Evolutionary conservation across 2,329 filamentous ascomycete genomes (phyloP), one percentile per base, ranked within the genome.

Genomic region (Fusarium palustre): DNA sequence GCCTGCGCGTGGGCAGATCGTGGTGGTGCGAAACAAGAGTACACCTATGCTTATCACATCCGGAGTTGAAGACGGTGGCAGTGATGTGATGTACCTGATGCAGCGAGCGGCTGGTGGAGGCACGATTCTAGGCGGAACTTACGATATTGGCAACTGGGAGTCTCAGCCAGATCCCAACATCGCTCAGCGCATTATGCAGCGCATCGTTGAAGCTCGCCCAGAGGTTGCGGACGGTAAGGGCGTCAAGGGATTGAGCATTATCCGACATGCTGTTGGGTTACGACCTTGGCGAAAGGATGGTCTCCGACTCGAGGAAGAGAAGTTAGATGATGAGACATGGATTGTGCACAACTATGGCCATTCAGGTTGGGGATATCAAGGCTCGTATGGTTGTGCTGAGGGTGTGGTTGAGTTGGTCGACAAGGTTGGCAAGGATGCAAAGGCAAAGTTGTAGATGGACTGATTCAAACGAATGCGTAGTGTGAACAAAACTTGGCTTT

Each of bases 341-440:
- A 86, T 94, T n/a, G 90, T 96, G 55, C 92, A 95, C 77, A 92
- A 93, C 73, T 94, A 94, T 72, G 92, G 92, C 0, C 91, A 94
- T 77, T 90, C 88, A 2, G 92, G 92, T 3, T 93, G 91, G 85
- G 94, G 94, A 13, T 97, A 88, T 62, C 87, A 89, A 75, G 86
- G 84, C 3, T 87, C 83, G 25, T 95, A 91, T 78, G 92, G 92
- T 2, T 93, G 91, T 77, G 88, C 91, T 1, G 84, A 90, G 74
- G 82, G 85, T 34, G 90, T 89, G 1, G 85, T 91, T 3, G 85
- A 88, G 77, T 79, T 94, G 77, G 90, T 93, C 8, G 85, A 87
- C 43, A 87, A 91, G 77, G 84, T 94, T 25, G 55, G 70, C 24
- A 70, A 68, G 24, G 33, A 64, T 7, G 55, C 62, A 42, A 76